phyloP scores from a whole-genome alignment of 192 early-diverging fungal species.

The Dissophora globulifera region DNA sequence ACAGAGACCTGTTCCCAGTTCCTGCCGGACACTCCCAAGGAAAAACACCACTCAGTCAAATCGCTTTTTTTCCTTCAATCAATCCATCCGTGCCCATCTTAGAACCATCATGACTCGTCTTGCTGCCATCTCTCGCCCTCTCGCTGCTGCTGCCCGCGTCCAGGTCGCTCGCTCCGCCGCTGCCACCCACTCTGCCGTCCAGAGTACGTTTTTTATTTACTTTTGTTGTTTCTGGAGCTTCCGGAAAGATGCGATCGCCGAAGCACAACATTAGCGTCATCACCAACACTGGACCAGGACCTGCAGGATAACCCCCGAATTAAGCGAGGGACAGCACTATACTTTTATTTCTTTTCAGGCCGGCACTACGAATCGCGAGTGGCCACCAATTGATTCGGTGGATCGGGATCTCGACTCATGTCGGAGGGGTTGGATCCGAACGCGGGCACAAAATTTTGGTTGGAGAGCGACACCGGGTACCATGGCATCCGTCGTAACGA shows the following conservation, averaged over 20 bases:
- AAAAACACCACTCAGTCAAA: not conserved
- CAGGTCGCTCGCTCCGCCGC: slow-evolving; percentile 38
- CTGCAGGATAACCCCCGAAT: too few species aligned
- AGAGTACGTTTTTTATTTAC: slow-evolving; percentile 35
- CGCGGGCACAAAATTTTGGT: not conserved
- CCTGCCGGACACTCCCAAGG: not conserved
- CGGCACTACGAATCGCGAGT: too few species aligned
- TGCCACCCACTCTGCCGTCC: slow-evolving; percentile 44
- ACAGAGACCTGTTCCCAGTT: not conserved
- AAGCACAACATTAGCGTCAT: too few species aligned
- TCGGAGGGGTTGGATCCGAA: not conserved
- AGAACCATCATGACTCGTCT: slow-evolving; percentile 36
- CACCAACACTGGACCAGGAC: too few species aligned
- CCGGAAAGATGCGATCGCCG: too few species aligned
- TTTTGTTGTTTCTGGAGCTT: too few species aligned
- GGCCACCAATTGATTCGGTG: not conserved
- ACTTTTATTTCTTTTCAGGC: too few species aligned
- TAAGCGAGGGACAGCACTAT: too few species aligned
- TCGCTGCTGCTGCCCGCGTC: slow-evolving; percentile 45
- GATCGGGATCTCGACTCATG: not conserved
- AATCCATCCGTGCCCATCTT: too few species aligned
- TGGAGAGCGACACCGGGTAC: too few species aligned
- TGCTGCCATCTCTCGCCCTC: slow-evolving; percentile 38
- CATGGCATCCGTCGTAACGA: too few species aligned
- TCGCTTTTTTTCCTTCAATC: slow-evolving; percentile 3